phyloP scores from a whole-genome alignment of 2,329 filamentous ascomycete species.

The Cytospora piceae region DNA sequence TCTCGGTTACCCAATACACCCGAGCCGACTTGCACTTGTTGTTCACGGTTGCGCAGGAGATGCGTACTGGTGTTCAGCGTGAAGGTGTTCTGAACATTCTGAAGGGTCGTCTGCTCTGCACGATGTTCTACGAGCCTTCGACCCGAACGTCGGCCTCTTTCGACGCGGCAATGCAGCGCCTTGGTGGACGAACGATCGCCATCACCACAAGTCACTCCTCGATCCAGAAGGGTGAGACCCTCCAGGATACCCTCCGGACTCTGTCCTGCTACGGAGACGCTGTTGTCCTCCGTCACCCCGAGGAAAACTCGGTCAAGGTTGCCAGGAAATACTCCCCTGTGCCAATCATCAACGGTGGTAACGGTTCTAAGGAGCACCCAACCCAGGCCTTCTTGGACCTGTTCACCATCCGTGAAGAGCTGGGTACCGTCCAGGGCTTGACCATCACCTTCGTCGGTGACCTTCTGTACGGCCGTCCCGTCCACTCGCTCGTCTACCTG shows the following conservation, averaged over 20 bases:
- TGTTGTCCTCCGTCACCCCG: constrained; percentile 92
- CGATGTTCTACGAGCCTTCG: constrained; percentile 97
- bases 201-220: constrained; percentile 85
- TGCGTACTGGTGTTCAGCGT: constrained; percentile 92
- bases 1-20: constrained; percentile 89
- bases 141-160: constrained; percentile 95
- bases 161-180: constrained; percentile 96
- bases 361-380: constrained; percentile 93
- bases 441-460: constrained; percentile 97
- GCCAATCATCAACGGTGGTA: constrained; percentile 95
- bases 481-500: constrained; percentile 93
- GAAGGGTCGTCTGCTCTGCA: constrained; percentile 83
- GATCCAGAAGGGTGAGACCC: constrained; percentile 89
- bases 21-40: constrained; percentile 87
- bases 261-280: constrained; percentile 94
- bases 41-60: constrained; percentile 96
- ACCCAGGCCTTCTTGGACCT: constrained; percentile 97
- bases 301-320: constrained; percentile 76
- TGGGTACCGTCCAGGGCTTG: constrained; percentile 91
- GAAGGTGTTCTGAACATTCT: constrained; percentile 88
- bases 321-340: constrained; percentile 87
- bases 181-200: constrained; percentile 83
- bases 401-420: constrained; percentile 97
- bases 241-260: constrained; percentile 92
- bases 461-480: constrained; percentile 87